Evolutionary conservation across 345 rosid genomes (phyloP), one percentile per base, ranked within the genome.

Genomic region (Populus tremula): DNA sequence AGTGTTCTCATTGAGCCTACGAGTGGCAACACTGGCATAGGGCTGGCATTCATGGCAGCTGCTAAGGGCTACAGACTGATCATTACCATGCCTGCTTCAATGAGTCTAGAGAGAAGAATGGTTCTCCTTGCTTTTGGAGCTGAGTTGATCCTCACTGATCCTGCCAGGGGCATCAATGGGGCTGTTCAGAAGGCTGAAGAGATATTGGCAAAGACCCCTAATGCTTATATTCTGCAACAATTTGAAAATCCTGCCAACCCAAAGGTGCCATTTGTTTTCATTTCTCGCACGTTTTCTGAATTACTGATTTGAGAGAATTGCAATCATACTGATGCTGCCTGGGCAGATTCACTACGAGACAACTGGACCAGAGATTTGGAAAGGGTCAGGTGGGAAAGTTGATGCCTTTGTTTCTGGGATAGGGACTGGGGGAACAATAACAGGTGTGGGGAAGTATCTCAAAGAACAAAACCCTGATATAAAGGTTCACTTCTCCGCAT

Each of bases 71-170:
- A 91, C 85, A 90, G 67, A 72, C 89, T 90, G 54, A 90, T 91
- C 62, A 86, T 91, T 64, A 88, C 91, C 31, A 91, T 91, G 96
- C 96, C 96, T 70, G 85, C 96, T 76, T 85, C 93, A 23, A 88
- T 91, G 96, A 91, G 96, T 79, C 82, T 90, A n/a, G 96, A 91
- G 78, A 90, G 96, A 88, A 89, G 93, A 86, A 91, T 88, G 81
- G 86, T 91, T 74, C 96, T 91, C 71, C 88, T 86, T 67, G 96
- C 89, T 73, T 90, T 91, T 76, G 94, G 96, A 74, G 92, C 94
- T 72, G 92, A 91, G 88, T 82, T 91, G 74, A 87, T 91, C 73
- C 91, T 91, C 53, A 90, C 93, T 17, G 90, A 87, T 82, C 90
- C 91, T 17, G 91, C 92, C 71, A 83, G 80, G 74, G 92, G 89